Percentiles rank a stretch among this genome's conserved stretches.
Evolutionary conservation across 768 basidiomycete species (phyloP).

Genomic region (Boletus tomentosulus): DNA sequence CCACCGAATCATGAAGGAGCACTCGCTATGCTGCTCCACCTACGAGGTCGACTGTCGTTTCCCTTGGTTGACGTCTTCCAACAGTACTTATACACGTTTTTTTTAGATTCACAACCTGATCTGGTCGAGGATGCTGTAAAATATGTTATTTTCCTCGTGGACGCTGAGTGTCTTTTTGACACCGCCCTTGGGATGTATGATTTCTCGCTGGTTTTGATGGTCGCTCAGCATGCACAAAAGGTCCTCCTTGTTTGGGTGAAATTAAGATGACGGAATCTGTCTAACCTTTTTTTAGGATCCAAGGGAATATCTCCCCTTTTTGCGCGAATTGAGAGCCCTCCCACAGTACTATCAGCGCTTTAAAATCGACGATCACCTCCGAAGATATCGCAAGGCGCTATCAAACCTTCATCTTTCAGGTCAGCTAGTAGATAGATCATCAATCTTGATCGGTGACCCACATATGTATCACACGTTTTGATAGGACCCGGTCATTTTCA

Average conservation of each 20-base stretch:
- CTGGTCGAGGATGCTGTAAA: slow-evolving; percentile 96
- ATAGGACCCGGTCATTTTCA: slow-evolving; percentile 68
- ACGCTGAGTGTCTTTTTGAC: slow-evolving; percentile 87
- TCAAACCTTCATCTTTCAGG: slow-evolving; percentile 72
- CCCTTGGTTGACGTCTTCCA: background rate
- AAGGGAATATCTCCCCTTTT: slow-evolving; percentile 94
- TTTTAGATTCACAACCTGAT: slow-evolving; percentile 47
- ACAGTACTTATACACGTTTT: background rate
- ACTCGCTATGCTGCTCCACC: slow-evolving; percentile 63
- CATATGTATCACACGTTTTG: background rate
- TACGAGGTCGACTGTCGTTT: slow-evolving; percentile 59
- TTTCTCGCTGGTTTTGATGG: slow-evolving; percentile 90
- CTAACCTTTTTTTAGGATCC: slow-evolving; percentile 67
- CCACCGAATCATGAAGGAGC: slow-evolving; percentile 91
- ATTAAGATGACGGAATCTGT: background rate
- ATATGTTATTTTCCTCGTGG: slow-evolving; percentile 96
- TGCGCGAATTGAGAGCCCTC: slow-evolving; percentile 74
- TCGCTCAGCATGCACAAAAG: slow-evolving; percentile 97
- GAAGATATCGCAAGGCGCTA: slow-evolving; percentile 70
- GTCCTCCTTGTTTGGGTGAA: slow-evolving; percentile 37
- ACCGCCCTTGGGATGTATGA: slow-evolving; percentile 99
- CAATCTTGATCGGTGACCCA: slow-evolving; percentile 2
- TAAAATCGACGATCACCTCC: slow-evolving; percentile 90
- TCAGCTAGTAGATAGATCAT: slow-evolving; percentile 21
- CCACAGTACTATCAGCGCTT: slow-evolving; percentile 83